These are phyloP conservation scores for Globisporangium uncinulatum DNA, from an alignment of 352 stramenopile genomes.

Conservation along the genomic window DNA sequence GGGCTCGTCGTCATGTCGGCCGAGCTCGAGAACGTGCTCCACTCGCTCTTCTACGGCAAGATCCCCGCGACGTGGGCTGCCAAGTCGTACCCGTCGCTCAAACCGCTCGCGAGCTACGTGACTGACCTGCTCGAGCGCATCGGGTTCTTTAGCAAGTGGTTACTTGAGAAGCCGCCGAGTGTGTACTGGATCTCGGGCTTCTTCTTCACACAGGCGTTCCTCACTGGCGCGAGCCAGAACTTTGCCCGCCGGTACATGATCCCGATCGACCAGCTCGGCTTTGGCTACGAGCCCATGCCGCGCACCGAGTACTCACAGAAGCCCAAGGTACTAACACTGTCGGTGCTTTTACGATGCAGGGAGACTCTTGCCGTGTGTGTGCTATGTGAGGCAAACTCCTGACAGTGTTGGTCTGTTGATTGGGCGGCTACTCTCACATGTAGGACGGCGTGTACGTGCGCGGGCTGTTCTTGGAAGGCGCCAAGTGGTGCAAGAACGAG, in stretches of 20 bases:
- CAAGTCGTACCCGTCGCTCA: conserved; percentile 92
- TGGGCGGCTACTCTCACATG: background rate
- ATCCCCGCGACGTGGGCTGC: conserved; percentile 88
- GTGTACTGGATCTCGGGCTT: conserved; percentile 95
- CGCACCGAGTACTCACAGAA: conserved; percentile 66
- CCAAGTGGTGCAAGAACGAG: conserved; percentile 76
- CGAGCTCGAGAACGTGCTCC: conserved; percentile 90
- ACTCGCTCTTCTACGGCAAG: conserved; percentile 90
- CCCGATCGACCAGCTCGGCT: conserved; percentile 87
- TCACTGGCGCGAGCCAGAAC: conserved; percentile 94
- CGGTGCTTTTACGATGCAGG: background rate
- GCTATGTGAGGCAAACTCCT: too few relatives aligned
- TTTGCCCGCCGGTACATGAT: conserved; percentile 90
- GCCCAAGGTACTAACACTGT: conserved; percentile 33
- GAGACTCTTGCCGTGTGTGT: too few relatives aligned
- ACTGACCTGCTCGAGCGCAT: conserved; percentile 90
- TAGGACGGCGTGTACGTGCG: conserved; percentile 85
- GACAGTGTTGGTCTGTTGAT: background rate
- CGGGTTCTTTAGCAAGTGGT: conserved; percentile 88
- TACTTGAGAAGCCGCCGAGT: conserved; percentile 79
- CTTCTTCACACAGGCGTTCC: conserved; percentile 95
- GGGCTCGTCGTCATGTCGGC: conserved; percentile 93
- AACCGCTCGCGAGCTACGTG: conserved; percentile 89
- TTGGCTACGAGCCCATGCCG: conserved; percentile 80
- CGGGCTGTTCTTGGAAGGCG: conserved; percentile 87